These are phyloP conservation scores for Penicillium bialowiezense DNA, from an alignment of 495 filamentous ascomycete genomes.

Conservation along the genomic window DNA sequence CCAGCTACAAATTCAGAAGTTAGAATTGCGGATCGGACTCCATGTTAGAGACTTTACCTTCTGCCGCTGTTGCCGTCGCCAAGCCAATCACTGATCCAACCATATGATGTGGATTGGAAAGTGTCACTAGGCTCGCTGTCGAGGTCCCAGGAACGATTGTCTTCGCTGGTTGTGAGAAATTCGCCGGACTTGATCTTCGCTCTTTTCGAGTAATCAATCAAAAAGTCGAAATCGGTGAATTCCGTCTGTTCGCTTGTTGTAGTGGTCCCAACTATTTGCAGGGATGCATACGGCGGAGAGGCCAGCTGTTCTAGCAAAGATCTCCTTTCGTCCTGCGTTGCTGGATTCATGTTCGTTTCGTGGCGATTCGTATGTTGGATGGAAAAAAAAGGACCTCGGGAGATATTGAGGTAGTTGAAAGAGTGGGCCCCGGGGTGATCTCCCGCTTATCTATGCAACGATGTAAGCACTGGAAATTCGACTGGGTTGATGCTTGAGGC, in stretches of 20 bases:
- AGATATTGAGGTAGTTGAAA: too few relatives aligned
- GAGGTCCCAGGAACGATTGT: neutral
- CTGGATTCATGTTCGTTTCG: too few relatives aligned
- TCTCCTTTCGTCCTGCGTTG: too few relatives aligned
- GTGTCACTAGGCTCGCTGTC: neutral
- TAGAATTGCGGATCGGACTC: neutral
- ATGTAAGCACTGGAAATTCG: too few relatives aligned
- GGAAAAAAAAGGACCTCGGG: too few relatives aligned
- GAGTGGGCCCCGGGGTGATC: too few relatives aligned
- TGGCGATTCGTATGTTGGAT: too few relatives aligned
- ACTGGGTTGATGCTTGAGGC: too few relatives aligned
- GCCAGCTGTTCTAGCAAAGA: neutral
- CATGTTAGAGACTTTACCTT: neutral
- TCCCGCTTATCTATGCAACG: too few relatives aligned
- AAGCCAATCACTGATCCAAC: neutral
- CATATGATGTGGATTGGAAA: neutral
- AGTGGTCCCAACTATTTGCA: neutral
- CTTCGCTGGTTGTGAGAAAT: neutral
- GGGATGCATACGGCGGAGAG: neutral
- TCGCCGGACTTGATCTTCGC: neutral
- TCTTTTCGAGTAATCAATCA: neutral
- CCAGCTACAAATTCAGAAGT: neutral
- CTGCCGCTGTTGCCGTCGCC: neutral
- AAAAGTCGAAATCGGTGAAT: conserved; percentile 2
- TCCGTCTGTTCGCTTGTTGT: neutral